Percentiles rank a stretch among this genome's conserved stretches.
Conservation (phyloP, 2,329 filamentous ascomycete species). For the Harringtonia aguacate region DNA sequence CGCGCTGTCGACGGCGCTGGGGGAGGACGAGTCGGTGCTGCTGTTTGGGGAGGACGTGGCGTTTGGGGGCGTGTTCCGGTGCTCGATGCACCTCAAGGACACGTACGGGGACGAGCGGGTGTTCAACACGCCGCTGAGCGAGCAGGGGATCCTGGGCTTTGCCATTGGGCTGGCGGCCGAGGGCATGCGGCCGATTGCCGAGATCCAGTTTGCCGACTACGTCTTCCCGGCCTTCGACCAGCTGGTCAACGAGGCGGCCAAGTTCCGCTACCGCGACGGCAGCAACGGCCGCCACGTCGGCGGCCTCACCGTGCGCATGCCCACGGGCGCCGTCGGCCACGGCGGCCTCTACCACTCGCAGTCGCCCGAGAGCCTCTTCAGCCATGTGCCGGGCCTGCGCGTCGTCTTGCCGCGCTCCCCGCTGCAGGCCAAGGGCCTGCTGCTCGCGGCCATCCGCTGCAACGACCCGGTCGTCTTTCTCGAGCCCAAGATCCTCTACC, state of each 20-base stretch:
- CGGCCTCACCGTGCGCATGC: constrained; percentile 82
- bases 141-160: constrained; percentile 92
- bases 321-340: constrained; percentile 80
- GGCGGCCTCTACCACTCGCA: constrained; percentile 84
- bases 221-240: constrained; percentile 90
- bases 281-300: constrained; percentile 50
- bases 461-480: constrained; percentile 87
- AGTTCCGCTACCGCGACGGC: constrained; percentile 70
- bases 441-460: constrained; percentile 65
- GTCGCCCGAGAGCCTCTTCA: constrained; percentile 79
- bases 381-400: constrained; percentile 73
- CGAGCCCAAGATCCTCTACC: constrained; percentile 89
- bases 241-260: constrained; percentile 86
- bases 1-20: constrained; percentile 71
- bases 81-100: constrained; percentile 80
- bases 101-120: constrained; percentile 82
- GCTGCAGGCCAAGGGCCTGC: constrained; percentile 75
- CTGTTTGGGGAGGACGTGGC: constrained; percentile 96
- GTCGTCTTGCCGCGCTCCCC: constrained; percentile 83
- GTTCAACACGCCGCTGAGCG: constrained; percentile 91
- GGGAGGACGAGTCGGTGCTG: constrained; percentile 73
- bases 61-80: constrained; percentile 93
- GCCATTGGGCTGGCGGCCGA: constrained; percentile 83
- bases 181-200: constrained; percentile 85
- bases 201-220: constrained; percentile 95